Percentiles rank a stretch among this genome's conserved stretches.
Evolutionary conservation across 1,139 yeast species (phyloP).

Genomic region (Geotrichum histeridarum): DNA sequence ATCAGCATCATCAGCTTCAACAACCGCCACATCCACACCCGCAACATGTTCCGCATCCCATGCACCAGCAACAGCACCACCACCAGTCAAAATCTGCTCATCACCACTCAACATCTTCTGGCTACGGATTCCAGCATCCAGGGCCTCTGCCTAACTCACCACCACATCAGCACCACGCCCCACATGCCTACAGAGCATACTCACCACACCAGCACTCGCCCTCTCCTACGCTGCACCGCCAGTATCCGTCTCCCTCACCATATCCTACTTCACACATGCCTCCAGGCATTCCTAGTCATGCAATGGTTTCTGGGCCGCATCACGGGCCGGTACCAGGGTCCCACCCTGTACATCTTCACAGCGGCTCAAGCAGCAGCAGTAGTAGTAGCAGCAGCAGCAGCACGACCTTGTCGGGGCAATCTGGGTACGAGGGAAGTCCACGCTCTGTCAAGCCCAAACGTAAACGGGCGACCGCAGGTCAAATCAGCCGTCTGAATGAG

Average conservation of each 20-base stretch:
- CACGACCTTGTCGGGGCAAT: background rate
- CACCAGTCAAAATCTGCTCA: background rate
- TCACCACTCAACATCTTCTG: background rate
- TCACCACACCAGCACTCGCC: background rate
- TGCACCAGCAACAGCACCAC: background rate
- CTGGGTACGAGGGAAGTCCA: background rate
- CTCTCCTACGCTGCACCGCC: background rate
- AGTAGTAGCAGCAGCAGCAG: background rate
- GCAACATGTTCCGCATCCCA: background rate
- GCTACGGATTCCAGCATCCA: background rate
- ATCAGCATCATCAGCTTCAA: conserved; percentile 1
- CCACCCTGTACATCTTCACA: background rate
- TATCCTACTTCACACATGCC: no score
- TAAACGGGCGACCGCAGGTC: conserved; percentile 37
- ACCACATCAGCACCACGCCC: background rate
- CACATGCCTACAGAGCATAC: background rate
- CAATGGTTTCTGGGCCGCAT: background rate
- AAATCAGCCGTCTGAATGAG: conserved; percentile 34
- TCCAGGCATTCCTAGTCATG: no score
- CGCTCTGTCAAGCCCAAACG: conserved; percentile 35
- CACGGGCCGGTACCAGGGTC: background rate
- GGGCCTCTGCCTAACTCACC: background rate
- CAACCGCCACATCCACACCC: background rate
- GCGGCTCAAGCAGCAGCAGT: background rate
- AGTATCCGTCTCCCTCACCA: background rate